Base-by-base conservation (phyloP, 2,329 filamentous ascomycete genomes). In the Penicillium freii region DNA sequence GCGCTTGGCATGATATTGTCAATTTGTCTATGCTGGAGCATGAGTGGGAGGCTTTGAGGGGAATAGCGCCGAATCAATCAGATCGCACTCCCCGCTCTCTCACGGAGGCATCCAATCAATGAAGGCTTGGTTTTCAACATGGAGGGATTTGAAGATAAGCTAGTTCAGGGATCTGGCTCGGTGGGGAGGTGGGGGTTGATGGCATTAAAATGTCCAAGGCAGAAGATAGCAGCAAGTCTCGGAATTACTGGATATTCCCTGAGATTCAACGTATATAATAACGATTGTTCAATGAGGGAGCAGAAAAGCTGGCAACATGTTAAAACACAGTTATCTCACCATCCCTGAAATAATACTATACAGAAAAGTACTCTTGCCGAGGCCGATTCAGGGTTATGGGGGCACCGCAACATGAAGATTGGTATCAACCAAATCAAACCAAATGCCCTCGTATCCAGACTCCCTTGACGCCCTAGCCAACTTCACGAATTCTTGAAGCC, bases 341-440 rank as follows among this genome's bases (percentile, higher is more conserved):
- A 17, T 21, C 25, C 23, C 8, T 15, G 15, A 42, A n/a, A 44
- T 25, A n/a, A 43, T 51, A 56, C 10, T 44, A 44, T 56, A 51
- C 53, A 52, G 29, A 31, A 31, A 50, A 21, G 11, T 3, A 25
- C n/a, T 31, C 8, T 17, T 70, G 72, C 13, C 19, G 27, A 13
- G 9, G 21, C 8, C 3, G 43, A 10, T 8, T 9, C 15, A 5
- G 6, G 5, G 21, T 50, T 63, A 67, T 31, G 65, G 65, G 11
- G 63, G 63, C 54, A 64, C 54, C 4, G 65, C 65, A 54, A 64
- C 63, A 53, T 58, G 57, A 39, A 67, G 62, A 51, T 66, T 52
- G 31, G 57, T 54, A 21, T 67, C 63, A 43, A 66, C 60, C 50
- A 70, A 51, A 42, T 70, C 67, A 52, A 67, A 67, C 62, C 65